Percentiles rank a stretch among this genome's conserved stretches.
Conservation (phyloP, 148 eudicot species). For the Pouteria glomerata region DNA sequence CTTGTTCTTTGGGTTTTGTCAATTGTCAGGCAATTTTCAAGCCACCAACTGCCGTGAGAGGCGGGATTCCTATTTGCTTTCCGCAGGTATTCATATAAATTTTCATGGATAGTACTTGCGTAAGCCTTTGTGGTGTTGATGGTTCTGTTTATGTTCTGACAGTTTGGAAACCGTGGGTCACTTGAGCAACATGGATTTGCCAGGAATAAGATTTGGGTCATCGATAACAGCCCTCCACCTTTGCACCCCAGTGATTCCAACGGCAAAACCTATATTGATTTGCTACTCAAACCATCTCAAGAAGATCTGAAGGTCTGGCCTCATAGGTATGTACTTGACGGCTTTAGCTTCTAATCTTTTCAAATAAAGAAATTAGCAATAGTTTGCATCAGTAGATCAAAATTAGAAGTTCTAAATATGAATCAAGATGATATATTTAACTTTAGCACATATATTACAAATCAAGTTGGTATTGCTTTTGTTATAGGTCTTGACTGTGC, state of each 20-base stretch:
- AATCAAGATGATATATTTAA: background rate
- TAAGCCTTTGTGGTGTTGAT: background rate
- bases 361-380: background rate
- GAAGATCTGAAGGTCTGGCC: slow-evolving; percentile 70
- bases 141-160: background rate
- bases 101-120: background rate
- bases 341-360: background rate
- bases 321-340: slow-evolving; percentile 34
- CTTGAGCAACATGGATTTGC: slow-evolving; percentile 78
- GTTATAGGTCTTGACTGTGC: too few species aligned
- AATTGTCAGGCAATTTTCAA: slow-evolving; percentile 56
- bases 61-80: slow-evolving; percentile 91
- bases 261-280: slow-evolving; percentile 35
- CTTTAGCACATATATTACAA: background rate
- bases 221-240: slow-evolving; percentile 60
- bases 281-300: slow-evolving; percentile 54
- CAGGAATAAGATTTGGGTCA: slow-evolving; percentile 57
- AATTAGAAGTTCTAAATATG: background rate
- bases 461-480: too few species aligned
- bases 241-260: slow-evolving; percentile 34
- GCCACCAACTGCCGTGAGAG: slow-evolving; percentile 67
- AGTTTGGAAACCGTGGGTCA: slow-evolving; percentile 66
- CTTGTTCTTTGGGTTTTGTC: background rate
- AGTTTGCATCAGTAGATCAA: background rate
- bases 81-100: slow-evolving; percentile 63